phyloP scores from a whole-genome alignment of 2,329 filamentous ascomycete genomes.

The Juglanconis juglandina region DNA sequence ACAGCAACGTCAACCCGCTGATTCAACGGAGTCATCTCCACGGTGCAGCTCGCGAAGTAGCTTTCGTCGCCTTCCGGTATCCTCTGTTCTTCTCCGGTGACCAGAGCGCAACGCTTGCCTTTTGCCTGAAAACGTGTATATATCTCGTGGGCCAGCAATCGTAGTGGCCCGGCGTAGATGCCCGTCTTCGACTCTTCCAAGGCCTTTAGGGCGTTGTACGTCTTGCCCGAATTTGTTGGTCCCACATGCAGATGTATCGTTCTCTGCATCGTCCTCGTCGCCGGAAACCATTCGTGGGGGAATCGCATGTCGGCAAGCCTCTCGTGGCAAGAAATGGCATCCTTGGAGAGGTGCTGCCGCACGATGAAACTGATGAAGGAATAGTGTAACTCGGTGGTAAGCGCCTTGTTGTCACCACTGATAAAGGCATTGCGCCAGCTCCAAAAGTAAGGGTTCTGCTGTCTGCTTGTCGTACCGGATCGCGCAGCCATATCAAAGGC shows the following conservation, averaged over 20 bases:
- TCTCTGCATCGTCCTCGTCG: slow-evolving; percentile 73
- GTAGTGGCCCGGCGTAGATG: slow-evolving; percentile 85
- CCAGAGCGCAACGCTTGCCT: slow-evolving; percentile 70
- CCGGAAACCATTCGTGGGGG: slow-evolving; percentile 89
- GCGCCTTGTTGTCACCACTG: slow-evolving; percentile 43
- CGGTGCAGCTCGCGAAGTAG: slow-evolving; percentile 79
- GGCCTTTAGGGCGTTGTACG: slow-evolving; percentile 85
- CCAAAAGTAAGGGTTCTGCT: slow-evolving; percentile 54
- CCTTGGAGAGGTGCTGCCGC: slow-evolving; percentile 52
- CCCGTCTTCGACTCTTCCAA: slow-evolving; percentile 73
- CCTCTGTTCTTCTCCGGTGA: slow-evolving; percentile 89
- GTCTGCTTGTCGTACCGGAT: slow-evolving; percentile 32
- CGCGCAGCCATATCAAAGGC: slow-evolving; percentile 42
- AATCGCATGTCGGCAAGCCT: slow-evolving; percentile 78
- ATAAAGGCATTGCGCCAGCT: slow-evolving; percentile 60
- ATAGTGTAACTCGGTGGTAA: slow-evolving; percentile 60
- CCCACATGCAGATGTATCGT: slow-evolving; percentile 91
- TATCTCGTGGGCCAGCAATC: slow-evolving; percentile 90
- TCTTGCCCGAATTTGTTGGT: slow-evolving; percentile 97
- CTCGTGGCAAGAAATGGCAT: slow-evolving; percentile 56
- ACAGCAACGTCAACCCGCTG: slow-evolving; percentile 77
- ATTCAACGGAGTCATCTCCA: slow-evolving; percentile 74
- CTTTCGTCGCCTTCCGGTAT: slow-evolving; percentile 56
- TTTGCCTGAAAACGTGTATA: slow-evolving; percentile 80
- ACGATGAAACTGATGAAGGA: slow-evolving; percentile 66